Base-by-base conservation (phyloP, 2,329 filamentous ascomycete species). In the Phialemoniopsis sp. region DNA sequence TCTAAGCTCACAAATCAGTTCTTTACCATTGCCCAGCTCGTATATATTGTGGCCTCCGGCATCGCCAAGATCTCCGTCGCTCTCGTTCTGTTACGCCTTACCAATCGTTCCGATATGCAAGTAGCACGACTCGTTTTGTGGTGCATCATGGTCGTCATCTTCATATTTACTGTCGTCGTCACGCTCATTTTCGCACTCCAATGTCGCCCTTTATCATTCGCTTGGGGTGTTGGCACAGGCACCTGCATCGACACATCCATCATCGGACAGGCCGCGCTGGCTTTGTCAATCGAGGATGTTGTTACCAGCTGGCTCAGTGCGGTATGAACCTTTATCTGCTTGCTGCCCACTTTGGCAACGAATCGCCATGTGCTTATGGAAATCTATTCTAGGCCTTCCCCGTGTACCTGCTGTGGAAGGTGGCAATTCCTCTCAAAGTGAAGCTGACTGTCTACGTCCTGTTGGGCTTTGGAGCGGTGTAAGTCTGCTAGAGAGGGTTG, bases 201-300 rank as follows among this genome's bases (percentile, higher is more conserved):
- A 18, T 41, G 40, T 19, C 40, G 36, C 2, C 40, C 40, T 14
- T 32, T 41, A 5, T 41, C 40, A 5, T 32, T 41, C 1, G 40
- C 40, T 13, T 41, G 40, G 40, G 40, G 35, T 5, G 36, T 38
- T 8, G 36, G 35, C n/a, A 41, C 35, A 2, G 40, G 40, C 9
- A 38, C 35, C 6, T 41, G 40, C 35, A 35, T 41, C 5, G 32
- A 26, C 16, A 35, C 40, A 16, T 31, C 40, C 12, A 13, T 28
- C 12, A 41, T 41, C 14, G 40, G 40, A 14, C 19, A 35, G 7
- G 31, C 28, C 9, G 40, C 35, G 5, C 36, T 41, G 40, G 40
- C 40, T 12, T 9, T 38, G 31, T 41, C 40, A n/a, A 35, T 38
- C 7, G 31, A 41, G 32, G 40, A 38, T 13, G 40, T 41, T n/a